Base-by-base conservation (phyloP, 2,329 filamentous ascomycete species). In the Penicillium sp. region DNA sequence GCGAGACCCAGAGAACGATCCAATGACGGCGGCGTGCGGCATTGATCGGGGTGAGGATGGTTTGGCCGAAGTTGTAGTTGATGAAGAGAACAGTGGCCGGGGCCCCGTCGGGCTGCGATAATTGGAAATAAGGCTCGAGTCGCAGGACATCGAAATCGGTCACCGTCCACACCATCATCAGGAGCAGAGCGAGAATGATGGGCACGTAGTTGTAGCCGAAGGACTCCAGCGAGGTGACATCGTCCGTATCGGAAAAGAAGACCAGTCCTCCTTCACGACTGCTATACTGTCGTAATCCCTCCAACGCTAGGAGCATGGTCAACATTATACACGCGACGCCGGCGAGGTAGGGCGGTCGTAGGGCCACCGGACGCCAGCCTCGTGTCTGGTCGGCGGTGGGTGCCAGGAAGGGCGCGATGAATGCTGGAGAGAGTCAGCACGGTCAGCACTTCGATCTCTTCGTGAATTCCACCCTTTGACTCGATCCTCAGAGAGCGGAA, bases 121-220 rank as follows among this genome's bases (percentile, higher is more conserved):
- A 49, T 46, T 71, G 76, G 43, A 79, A 79, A 53, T 74, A 79
- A 2, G 76, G 76, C 43, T 79, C 76, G 16, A 79, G 61, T 5
- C 76, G 75, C 46, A 79, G 73, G 18, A 79, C 75, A 53, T 79
- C 76, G 46, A 75, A 79, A 49, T 79, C 76, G 11, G 75, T 69
- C 50, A 78, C 74, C 42, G 76, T 74, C 76, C 76, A 79, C 1
- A 76, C 57, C 18, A 76, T 73, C 36, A 76, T 72, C 27, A 79
- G 76, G 6, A 73, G 64, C 16, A 79, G 69, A 11, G 77, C 72
- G 14, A 74, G 54, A 30, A 79, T 70, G 30, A 77, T 74, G 63
- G 51, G 75, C 55, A 66, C 68, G 71, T 71, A 71, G 41, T 71
- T 71, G 52, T 70, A 72, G 39, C 58, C 60, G 46, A 72, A 70